phyloP scores from a whole-genome alignment of 768 basidiomycete genomes.

The Termitomyces eurrhizus region DNA sequence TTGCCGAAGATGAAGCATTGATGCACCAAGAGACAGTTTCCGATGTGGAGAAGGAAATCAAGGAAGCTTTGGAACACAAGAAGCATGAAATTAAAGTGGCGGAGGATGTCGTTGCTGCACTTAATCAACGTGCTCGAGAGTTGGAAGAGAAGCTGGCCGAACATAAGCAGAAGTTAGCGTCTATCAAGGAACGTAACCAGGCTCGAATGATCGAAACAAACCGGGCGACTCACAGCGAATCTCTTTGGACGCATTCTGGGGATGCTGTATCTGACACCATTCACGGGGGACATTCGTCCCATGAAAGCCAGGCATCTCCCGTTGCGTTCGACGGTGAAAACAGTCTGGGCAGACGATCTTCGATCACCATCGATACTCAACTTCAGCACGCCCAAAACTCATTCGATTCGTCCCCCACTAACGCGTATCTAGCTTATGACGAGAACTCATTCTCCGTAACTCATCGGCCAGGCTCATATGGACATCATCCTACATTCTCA shows the following conservation, averaged over 20 bases:
- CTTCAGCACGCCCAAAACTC: conserved; percentile 25
- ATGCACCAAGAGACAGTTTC: conserved; percentile 42
- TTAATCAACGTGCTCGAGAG: conserved; percentile 65
- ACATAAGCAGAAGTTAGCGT: conserved; percentile 56
- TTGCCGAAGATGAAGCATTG: conserved; percentile 51
- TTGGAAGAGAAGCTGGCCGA: conserved; percentile 68
- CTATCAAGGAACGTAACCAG: conserved; percentile 57
- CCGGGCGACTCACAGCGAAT: conserved; percentile 21
- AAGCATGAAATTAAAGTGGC: conserved; percentile 57
- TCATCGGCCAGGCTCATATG: conserved; percentile 12
- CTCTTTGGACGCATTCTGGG: conserved; percentile 16
- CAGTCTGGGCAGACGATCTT: conserved; percentile 12
- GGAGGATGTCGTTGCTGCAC: conserved; percentile 62
- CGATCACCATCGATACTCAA: conserved; percentile 16
- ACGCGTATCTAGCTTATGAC: conserved; percentile 38
- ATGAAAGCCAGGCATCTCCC: conserved; percentile 12
- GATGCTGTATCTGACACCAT: conserved; percentile 3
- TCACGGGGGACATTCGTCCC: conserved; percentile 13
- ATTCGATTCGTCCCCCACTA: conserved; percentile 17
- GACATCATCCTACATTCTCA: conserved; percentile 35
- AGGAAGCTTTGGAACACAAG: conserved; percentile 49
- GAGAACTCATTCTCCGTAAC: conserved; percentile 32
- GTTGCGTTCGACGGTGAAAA: conserved; percentile 7
- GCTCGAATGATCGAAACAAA: conserved; percentile 35
- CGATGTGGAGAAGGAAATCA: conserved; percentile 51